Conservation (phyloP, 2,329 filamentous ascomycete species). For the Botrytis paeoniae region DNA sequence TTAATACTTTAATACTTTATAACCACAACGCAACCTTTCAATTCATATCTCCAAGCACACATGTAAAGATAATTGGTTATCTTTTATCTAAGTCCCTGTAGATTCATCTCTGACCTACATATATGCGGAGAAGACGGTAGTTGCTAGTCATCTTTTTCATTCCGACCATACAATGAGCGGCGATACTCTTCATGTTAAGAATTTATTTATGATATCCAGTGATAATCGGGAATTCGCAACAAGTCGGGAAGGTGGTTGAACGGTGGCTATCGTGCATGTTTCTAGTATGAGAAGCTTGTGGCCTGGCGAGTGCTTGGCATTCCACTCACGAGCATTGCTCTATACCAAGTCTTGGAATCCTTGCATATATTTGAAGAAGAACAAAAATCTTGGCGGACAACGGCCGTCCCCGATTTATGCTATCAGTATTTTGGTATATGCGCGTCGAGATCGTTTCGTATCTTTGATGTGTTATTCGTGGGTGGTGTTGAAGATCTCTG, state of each 20-base stretch:
- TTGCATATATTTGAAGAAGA: background rate
- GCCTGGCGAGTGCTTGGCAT: slow-evolving; percentile 15
- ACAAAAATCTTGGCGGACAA: slow-evolving; percentile 2
- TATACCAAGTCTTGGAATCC: background rate
- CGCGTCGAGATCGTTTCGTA: background rate
- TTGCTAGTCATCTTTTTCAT: background rate
- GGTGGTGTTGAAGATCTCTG: background rate
- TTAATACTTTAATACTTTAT: background rate
- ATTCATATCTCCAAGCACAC: slow-evolving; percentile 6
- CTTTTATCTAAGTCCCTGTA: slow-evolving; percentile 4
- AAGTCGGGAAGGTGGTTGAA: slow-evolving; percentile 17
- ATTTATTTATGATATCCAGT: background rate
- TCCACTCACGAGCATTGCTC: slow-evolving; percentile 14
- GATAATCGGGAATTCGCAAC: background rate
- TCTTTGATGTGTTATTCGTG: slow-evolving; percentile 13
- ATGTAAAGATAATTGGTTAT: slow-evolving; percentile 7
- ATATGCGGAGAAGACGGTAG: slow-evolving; percentile 7
- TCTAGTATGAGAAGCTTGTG: slow-evolving; percentile 13
- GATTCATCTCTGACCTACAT: slow-evolving; percentile 13
- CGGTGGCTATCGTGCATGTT: background rate
- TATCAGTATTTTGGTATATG: slow-evolving; percentile 5
- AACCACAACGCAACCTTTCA: background rate
- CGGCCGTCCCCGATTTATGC: slow-evolving; percentile 7
- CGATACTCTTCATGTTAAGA: background rate
- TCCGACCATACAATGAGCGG: background rate